These are phyloP conservation scores for Populus trichocarpa DNA, from an alignment of 441 rosid genomes.

Conservation along the genomic window DNA sequence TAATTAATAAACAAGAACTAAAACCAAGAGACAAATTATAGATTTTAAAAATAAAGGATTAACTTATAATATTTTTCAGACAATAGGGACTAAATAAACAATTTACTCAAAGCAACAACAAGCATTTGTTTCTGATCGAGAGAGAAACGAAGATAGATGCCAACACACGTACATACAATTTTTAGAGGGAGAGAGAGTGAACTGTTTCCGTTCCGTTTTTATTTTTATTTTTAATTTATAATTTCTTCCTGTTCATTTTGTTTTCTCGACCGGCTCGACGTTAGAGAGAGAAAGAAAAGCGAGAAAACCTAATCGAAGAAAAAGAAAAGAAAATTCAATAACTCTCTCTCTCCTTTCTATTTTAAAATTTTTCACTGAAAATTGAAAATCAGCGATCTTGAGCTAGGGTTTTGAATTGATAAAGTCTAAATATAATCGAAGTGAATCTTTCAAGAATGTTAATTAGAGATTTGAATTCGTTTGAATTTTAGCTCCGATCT, in stretches of 20 bases:
- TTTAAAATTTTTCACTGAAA: conserved; percentile 2
- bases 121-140: not conserved
- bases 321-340: not conserved
- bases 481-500: conserved; percentile 50
- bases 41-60: too few species aligned
- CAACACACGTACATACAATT: not conserved
- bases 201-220: conserved; percentile 23
- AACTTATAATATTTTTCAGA: not conserved
- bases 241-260: not conserved
- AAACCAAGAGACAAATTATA: too few species aligned
- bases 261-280: conserved; percentile 33
- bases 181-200: conserved; percentile 2
- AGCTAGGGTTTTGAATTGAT: conserved; percentile 41
- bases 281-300: not conserved
- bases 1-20: too few species aligned
- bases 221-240: too few species aligned
- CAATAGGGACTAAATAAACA: not conserved
- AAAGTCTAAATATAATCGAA: not conserved
- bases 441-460: conserved; percentile 30
- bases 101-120: not conserved
- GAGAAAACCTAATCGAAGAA: conserved; percentile 16
- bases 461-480: conserved; percentile 43
- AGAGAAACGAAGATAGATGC: not conserved
- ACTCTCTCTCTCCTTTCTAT: conserved; percentile 1
- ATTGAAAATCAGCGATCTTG: conserved; percentile 21